Evolutionary conservation across 1,139 yeast genomes (phyloP).

Genomic region (Sugiyamaella castrensis): DNA sequence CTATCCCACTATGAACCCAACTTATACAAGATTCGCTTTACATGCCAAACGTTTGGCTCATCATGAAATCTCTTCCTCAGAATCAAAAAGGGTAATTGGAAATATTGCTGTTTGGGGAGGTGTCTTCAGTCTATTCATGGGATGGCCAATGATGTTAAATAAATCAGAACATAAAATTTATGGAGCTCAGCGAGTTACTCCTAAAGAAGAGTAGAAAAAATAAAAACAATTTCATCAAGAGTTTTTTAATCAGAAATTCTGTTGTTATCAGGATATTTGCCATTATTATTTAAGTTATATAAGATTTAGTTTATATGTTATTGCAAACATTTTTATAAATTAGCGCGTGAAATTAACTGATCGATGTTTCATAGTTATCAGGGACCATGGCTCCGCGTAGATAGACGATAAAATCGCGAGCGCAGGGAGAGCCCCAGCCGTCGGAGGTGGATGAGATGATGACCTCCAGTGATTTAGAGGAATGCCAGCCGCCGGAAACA

Average conservation of each 20-base stretch:
- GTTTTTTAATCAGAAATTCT: no score
- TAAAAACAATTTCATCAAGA: no score
- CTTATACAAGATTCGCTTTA: conserved; percentile 8
- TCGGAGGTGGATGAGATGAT: no score
- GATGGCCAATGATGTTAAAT: conserved; percentile 8
- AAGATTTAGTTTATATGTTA: neutral
- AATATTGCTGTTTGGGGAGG: conserved; percentile 10
- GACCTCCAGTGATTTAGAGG: no score
- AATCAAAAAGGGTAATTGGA: conserved; percentile 5
- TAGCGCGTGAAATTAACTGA: no score
- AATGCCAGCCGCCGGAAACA: no score
- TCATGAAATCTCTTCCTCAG: neutral
- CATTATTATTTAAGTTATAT: neutral
- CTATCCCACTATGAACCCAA: conserved; percentile 2
- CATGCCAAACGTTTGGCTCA: conserved; percentile 3
- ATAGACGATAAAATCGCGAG: no score
- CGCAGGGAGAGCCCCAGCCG: no score
- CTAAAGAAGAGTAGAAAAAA: neutral
- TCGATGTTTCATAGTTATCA: no score
- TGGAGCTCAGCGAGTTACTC: conserved; percentile 4
- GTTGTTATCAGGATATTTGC: neutral
- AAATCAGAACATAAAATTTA: conserved; percentile 6
- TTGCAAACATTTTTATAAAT: no score
- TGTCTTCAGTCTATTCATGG: conserved; percentile 5
- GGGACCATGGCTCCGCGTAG: no score